These are phyloP conservation scores for Ascomycota sp. DNA, from an alignment of 2,329 filamentous ascomycete species.

Conservation along the genomic window DNA sequence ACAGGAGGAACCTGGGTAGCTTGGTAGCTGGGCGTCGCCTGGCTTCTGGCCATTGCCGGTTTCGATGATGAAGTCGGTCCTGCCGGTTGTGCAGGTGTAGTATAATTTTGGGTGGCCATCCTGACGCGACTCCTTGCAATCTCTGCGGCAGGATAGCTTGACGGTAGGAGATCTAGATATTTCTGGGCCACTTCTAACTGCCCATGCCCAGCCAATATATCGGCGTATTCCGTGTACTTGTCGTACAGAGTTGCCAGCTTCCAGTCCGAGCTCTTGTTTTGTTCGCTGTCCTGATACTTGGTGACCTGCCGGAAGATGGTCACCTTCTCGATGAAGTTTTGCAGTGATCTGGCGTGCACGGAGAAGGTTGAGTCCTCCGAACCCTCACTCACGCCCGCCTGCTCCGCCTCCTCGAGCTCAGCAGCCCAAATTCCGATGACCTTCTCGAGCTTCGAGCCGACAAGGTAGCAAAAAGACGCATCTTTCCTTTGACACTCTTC, in stretches of 20 bases:
- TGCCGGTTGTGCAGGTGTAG: conserved; percentile 7
- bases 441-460: conserved; percentile 91
- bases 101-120: conserved; percentile 45
- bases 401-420: conserved; percentile 68
- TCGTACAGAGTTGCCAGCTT: conserved; percentile 74
- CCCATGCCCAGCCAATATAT: conserved; percentile 78
- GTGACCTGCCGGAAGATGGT: conserved; percentile 88
- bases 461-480: conserved; percentile 88
- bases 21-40: conserved; percentile 23
- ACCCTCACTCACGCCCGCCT: conserved; percentile 45
- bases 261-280: conserved; percentile 52
- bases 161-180: conserved; percentile 72
- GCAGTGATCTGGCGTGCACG: conserved; percentile 67
- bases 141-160: conserved; percentile 66
- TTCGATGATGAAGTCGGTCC: conserved; percentile 12
- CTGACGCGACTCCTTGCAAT: conserved; percentile 67
- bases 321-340: conserved; percentile 94
- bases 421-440: conserved; percentile 84
- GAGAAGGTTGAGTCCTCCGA: conserved; percentile 67
- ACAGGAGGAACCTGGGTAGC: conserved; percentile 16
- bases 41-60: conserved; percentile 16
- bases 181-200: conserved; percentile 70
- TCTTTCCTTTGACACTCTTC: conserved; percentile 64
- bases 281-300: conserved; percentile 67
- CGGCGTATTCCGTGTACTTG: conserved; percentile 92